phyloP scores from a whole-genome alignment of 345 rosid genomes.

The Aquilaria sinensis region DNA sequence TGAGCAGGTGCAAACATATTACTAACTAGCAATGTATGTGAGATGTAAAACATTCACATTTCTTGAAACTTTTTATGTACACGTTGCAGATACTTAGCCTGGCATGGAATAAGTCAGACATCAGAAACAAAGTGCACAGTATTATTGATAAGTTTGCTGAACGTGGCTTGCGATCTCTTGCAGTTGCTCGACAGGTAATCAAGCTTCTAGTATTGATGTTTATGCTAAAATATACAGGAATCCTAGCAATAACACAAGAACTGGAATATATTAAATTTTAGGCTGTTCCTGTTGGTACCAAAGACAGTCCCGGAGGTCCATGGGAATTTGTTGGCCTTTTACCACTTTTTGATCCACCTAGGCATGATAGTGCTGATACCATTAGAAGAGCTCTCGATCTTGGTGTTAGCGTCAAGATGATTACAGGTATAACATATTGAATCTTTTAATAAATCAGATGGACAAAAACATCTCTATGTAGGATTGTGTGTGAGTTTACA shows the following conservation, averaged over 20 bases:
- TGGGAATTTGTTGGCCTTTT: conserved; percentile 92
- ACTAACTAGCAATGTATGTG: background rate
- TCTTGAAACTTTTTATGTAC: background rate
- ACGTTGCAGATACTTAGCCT: conserved; percentile 37
- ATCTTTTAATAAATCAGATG: no score
- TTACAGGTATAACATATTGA: conserved; percentile 37
- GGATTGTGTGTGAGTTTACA: background rate
- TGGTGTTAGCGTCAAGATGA: conserved; percentile 75
- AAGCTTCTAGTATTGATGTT: background rate
- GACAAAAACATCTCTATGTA: no score
- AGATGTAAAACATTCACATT: background rate
- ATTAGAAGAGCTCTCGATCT: conserved; percentile 68
- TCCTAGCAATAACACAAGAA: background rate
- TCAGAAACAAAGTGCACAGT: conserved; percentile 33
- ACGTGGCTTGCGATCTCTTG: conserved; percentile 90
- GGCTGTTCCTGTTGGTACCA: conserved; percentile 61
- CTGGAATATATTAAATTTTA: conserved; percentile 6
- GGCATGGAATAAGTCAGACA: conserved; percentile 44
- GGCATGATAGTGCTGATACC: conserved; percentile 74
- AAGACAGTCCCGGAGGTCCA: conserved; percentile 69
- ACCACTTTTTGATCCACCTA: conserved; percentile 76
- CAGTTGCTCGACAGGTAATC: conserved; percentile 71
- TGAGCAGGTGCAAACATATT: conserved; percentile 43
- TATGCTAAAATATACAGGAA: background rate
- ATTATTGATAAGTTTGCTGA: conserved; percentile 66